Evolutionary conservation across 257 asterid species (phyloP), one percentile per base, ranked within the genome.

Genomic region (Cordia subcordata): DNA sequence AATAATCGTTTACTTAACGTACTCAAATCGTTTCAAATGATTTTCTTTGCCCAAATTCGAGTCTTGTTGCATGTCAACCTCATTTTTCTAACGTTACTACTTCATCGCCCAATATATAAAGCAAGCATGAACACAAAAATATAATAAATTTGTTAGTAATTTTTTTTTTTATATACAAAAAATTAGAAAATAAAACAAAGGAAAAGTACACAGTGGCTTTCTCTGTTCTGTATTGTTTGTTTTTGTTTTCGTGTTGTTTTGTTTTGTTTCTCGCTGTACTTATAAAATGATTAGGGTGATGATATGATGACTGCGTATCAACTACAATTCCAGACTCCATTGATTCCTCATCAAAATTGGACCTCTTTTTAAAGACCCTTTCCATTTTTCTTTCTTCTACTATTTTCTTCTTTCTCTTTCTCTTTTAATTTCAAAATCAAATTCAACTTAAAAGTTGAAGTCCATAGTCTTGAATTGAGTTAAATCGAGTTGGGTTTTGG

Each of bases 291-390:
- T 53, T 0, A 22, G 20, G 57, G 17, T 53, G 17, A 23, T 53
- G 57, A 53, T n/a, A n/a, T 53, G 57, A 27, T 66, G 27, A 61
- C 68, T 58, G 39, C 79, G 70, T 54, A 66, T 66, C 84, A 67
- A 64, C n/a, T n/a, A n/a, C 67, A 79, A 75, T 75, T 78, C 73
- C 75, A 73, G 82, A 72, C 77, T 49, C 58, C 71, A 59, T 66
- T 68, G 70, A 57, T 67, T 55, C 20, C 16, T 19, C 37, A 52
- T 19, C 57, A 52, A 52, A 12, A 33, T 76, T 63, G 71, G 53
- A 74, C 64, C 75, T 69, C n/a, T n/a, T n/a, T 74, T 58, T 52
- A 53, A 60, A 66, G 52, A 79, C 71, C 67, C 44, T 71, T 66
- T 69, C 59, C 58, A 63, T 39, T 61, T 42, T 56, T 68, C 37